Conservation (phyloP, 2,329 filamentous ascomycete genomes). For the Cryphonectria radicalis region DNA sequence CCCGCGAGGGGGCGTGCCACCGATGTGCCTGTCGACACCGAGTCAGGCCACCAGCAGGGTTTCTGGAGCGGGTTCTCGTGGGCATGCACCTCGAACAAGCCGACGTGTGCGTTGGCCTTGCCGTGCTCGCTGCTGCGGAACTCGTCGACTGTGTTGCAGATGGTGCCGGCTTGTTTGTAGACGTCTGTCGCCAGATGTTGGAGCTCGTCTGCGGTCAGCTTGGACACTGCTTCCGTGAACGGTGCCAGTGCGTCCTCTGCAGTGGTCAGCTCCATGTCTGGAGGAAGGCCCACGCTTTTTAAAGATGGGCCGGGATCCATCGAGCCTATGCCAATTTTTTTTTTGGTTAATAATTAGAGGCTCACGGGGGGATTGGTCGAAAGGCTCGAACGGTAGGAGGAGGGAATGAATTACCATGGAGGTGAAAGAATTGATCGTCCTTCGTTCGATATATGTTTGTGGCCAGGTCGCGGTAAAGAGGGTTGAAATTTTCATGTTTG, state of each 20-base stretch:
- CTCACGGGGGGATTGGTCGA: too few species aligned
- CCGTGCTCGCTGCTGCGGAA: slow-evolving; percentile 37
- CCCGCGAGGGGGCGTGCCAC: slow-evolving; percentile 45
- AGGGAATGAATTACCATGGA: slow-evolving; percentile 27
- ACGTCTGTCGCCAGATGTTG: slow-evolving; percentile 34
- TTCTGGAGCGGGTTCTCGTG: slow-evolving; percentile 33
- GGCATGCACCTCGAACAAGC: slow-evolving; percentile 35
- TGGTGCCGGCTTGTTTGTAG: slow-evolving; percentile 36
- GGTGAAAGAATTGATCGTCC: slow-evolving; percentile 32
- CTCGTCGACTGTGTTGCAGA: slow-evolving; percentile 35
- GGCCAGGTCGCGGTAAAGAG: slow-evolving; percentile 32
- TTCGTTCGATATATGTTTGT: slow-evolving; percentile 34
- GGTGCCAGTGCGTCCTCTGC: slow-evolving; percentile 19
- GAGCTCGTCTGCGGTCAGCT: slow-evolving; percentile 30
- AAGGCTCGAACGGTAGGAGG: neutral
- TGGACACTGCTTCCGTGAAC: slow-evolving; percentile 30
- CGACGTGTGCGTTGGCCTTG: slow-evolving; percentile 30
- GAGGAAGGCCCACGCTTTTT: slow-evolving; percentile 28
- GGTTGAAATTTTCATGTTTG: slow-evolving; percentile 27
- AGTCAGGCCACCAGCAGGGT: slow-evolving; percentile 48
- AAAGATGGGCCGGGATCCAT: slow-evolving; percentile 30
- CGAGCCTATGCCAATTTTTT: neutral
- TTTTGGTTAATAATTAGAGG: neutral
- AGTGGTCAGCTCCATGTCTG: slow-evolving; percentile 21
- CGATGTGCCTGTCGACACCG: slow-evolving; percentile 32